Conservation (phyloP, 2,329 filamentous ascomycete species). For the Neurospora crassa region DNA sequence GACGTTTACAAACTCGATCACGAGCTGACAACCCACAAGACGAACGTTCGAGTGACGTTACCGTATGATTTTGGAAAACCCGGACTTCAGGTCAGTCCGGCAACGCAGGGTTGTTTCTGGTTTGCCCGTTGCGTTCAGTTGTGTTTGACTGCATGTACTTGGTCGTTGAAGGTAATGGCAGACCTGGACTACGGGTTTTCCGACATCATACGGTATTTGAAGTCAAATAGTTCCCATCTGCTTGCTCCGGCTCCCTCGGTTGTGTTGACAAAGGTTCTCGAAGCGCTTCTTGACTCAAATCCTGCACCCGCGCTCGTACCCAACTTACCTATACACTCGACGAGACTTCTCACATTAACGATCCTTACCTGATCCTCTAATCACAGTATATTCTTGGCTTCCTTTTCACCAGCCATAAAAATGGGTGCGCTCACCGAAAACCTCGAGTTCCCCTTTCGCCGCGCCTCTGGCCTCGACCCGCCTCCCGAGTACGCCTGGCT, state of each 20-base stretch:
- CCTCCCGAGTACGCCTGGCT: slow-evolving; percentile 34
- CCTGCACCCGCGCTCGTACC: background rate
- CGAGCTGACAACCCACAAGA: background rate
- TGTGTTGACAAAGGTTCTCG: background rate
- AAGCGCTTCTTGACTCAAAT: background rate
- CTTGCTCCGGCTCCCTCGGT: background rate
- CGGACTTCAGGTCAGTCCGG: no score
- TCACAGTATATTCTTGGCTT: background rate
- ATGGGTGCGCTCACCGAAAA: slow-evolving; percentile 10
- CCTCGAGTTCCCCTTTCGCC: slow-evolving; percentile 29
- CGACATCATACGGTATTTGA: background rate
- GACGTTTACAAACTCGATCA: background rate
- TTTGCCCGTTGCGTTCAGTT: no score
- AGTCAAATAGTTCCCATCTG: background rate
- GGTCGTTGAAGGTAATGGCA: no score
- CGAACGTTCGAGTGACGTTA: background rate
- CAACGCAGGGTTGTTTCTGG: no score
- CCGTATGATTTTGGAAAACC: no score
- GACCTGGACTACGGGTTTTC: no score
- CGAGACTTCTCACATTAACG: background rate
- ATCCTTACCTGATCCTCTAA: no score
- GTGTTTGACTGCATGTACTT: no score
- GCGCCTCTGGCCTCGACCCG: slow-evolving; percentile 29
- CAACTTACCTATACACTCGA: background rate
- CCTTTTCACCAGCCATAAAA: background rate